phyloP scores from a whole-genome alignment of 345 rosid species.

The Pistacia integerrima region DNA sequence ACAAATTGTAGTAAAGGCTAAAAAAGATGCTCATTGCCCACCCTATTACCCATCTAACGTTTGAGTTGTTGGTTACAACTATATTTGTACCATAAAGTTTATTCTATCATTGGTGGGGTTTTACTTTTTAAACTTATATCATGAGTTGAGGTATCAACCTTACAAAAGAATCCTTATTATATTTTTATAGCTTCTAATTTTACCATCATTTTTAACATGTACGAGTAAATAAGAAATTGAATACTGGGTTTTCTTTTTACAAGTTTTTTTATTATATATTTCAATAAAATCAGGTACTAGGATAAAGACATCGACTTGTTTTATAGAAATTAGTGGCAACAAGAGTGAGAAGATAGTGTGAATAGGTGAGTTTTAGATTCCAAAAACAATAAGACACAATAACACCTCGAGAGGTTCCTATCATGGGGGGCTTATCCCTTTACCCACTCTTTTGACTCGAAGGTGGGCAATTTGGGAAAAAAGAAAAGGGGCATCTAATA shows the following conservation, averaged over 20 bases:
- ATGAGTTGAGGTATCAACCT: constrained; percentile 3
- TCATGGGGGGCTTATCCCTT: constrained; percentile 19
- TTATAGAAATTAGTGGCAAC: too few relatives aligned
- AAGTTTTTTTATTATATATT: too few relatives aligned
- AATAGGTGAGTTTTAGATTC: constrained; percentile 14
- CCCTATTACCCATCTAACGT: constrained; percentile 5
- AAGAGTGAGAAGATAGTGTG: too few relatives aligned
- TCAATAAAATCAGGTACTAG: too few relatives aligned
- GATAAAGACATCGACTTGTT: too few relatives aligned
- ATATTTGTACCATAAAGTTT: constrained; percentile 2
- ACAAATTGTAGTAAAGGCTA: constrained; percentile 11
- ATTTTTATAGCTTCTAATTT: neutral
- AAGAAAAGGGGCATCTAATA: constrained; percentile 20
- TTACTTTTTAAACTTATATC: neutral
- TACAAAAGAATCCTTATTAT: neutral
- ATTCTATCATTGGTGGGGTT: constrained; percentile 19
- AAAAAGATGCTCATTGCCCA: constrained; percentile 26
- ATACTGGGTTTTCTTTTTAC: too few relatives aligned
- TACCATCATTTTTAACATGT: neutral
- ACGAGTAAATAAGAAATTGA: too few relatives aligned
- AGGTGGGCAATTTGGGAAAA: constrained; percentile 19
- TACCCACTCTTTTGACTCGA: constrained; percentile 28
- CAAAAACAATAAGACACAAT: constrained; percentile 30
- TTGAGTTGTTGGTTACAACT: constrained; percentile 11
- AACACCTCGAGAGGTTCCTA: constrained; percentile 35